Conservation (phyloP, 2,329 filamentous ascomycete species). For the Alternaria sp. region DNA sequence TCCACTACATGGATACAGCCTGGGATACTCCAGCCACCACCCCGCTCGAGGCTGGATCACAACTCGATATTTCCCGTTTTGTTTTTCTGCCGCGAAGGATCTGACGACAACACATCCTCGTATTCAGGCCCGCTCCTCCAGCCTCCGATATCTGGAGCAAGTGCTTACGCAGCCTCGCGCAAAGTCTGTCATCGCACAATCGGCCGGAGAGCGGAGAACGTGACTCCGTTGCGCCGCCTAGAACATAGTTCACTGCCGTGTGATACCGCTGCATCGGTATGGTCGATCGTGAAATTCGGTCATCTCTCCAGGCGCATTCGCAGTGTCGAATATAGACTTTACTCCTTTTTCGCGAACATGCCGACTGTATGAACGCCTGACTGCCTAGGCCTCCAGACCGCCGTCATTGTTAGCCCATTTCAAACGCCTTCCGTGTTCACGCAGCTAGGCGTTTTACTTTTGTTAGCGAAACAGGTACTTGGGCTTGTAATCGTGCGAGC, state of each 20-base stretch:
- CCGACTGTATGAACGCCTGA: background rate
- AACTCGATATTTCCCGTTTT: constrained; percentile 1
- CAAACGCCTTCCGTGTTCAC: constrained; percentile 1
- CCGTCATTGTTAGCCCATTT: constrained; percentile 24
- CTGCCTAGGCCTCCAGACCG: background rate
- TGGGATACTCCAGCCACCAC: background rate
- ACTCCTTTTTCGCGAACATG: background rate
- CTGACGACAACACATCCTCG: constrained; percentile 9
- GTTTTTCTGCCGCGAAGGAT: constrained; percentile 3
- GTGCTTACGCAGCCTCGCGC: constrained; percentile 3
- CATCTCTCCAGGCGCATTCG: background rate
- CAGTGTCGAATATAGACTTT: background rate
- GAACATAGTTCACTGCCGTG: background rate
- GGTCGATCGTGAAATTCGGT: background rate
- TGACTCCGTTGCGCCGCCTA: background rate
- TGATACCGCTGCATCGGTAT: background rate
- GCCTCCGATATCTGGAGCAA: background rate
- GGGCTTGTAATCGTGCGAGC: constrained; percentile 10
- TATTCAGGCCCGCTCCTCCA: background rate
- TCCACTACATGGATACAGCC: background rate
- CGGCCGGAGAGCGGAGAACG: background rate
- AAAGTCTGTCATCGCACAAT: background rate
- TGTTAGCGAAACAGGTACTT: constrained; percentile 23
- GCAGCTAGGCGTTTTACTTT: constrained; percentile 24
- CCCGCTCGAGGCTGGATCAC: constrained; percentile 1